A percentile compares a stretch with the other conserved stretches of the same genome.
These are phyloP conservation scores for Aspergillus sclerotioniger DNA, from an alignment of 495 filamentous ascomycete species.

Conservation along the genomic window DNA sequence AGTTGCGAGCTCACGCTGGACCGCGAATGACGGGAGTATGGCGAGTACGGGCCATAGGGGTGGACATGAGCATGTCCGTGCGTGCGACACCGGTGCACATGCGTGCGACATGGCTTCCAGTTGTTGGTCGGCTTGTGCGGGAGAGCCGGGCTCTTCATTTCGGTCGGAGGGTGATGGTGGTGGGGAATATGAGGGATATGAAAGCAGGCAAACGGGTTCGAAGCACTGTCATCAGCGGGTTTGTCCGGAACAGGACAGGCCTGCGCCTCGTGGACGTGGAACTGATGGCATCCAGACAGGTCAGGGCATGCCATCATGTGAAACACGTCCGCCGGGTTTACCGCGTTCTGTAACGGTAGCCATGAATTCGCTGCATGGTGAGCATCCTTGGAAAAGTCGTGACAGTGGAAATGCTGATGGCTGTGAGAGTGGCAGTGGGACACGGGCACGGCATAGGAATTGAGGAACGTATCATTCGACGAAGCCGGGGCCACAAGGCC, in stretches of 20 bases:
- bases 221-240: conserved; percentile 14
- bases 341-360: conserved; percentile 28
- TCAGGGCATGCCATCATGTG: conserved; percentile 44
- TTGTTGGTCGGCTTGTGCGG: conserved; percentile 18
- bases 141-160: conserved; percentile 32
- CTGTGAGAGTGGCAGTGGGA: conserved; percentile 36
- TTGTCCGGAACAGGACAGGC: conserved; percentile 16
- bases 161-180: conserved; percentile 2
- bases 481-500: conserved; percentile 17
- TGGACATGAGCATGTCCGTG: conserved; percentile 36
- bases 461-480: conserved; percentile 26
- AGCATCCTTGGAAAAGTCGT: conserved; percentile 34
- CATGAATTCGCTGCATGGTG: conserved; percentile 23
- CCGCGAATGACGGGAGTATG: conserved; percentile 42
- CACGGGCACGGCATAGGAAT: conserved; percentile 29
- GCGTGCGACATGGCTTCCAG: conserved; percentile 36
- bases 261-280: conserved; percentile 26
- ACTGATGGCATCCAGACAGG: conserved; percentile 29
- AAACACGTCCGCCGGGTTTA: conserved; percentile 42
- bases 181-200: conserved; percentile 13
- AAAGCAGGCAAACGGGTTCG: conserved; percentile 30
- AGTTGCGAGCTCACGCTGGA: conserved; percentile 45
- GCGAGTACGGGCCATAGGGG: conserved; percentile 33
- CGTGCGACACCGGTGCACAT: conserved; percentile 35
- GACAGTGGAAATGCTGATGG: conserved; percentile 32